These are phyloP conservation scores for Solanum pimpinellifolium DNA, from an alignment of 257 asterid species.

Conservation along the genomic window DNA sequence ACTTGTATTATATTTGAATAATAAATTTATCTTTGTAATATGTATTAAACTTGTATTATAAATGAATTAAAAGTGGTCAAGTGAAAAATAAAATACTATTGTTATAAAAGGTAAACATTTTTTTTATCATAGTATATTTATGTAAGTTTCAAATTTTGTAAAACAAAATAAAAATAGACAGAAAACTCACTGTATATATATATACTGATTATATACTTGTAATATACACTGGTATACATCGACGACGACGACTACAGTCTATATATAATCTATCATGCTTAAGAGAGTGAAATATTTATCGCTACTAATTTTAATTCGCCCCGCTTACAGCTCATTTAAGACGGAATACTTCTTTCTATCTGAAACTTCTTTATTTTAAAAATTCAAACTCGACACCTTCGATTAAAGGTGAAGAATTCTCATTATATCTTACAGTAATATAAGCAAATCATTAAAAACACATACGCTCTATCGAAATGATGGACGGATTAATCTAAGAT, in stretches of 20 bases:
- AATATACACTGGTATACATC: neutral
- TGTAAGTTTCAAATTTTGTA: neutral
- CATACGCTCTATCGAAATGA: neutral
- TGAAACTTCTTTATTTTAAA: no score
- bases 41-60: no score
- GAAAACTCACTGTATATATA: neutral
- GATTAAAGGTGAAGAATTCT: neutral
- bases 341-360: neutral
- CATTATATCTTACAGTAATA: neutral
- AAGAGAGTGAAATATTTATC: neutral
- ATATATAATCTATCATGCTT: neutral
- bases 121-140: no score
- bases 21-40: no score
- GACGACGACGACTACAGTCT: neutral
- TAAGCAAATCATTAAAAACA: neutral
- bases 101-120: no score
- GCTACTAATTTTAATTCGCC: no score
- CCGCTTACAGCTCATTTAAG: no score
- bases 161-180: neutral
- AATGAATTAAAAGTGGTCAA: no score
- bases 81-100: no score
- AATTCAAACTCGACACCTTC: neutral
- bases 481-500: neutral
- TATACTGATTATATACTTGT: neutral
- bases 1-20: no score